A percentile compares a stretch with the other conserved stretches of the same genome.
phyloP scores from a whole-genome alignment of 179 eudicot genomes.

The Nepenthes alata region DNA sequence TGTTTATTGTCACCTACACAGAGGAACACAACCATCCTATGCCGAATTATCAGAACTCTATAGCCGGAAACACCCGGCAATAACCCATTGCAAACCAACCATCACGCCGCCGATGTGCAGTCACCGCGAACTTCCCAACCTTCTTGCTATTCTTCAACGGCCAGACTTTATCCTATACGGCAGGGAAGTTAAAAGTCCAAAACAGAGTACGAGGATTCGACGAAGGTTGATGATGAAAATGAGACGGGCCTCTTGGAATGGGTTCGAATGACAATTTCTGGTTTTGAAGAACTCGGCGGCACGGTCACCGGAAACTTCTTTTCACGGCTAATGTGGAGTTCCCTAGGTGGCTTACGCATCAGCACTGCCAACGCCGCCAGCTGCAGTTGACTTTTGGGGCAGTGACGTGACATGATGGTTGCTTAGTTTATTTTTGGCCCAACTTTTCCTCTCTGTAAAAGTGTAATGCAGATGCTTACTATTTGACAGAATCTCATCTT shows the following conservation, averaged over 20 bases:
- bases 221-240: conserved; percentile 3
- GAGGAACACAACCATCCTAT: conserved; percentile 53
- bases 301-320: conserved; percentile 13
- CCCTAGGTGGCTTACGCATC: conserved; percentile 13
- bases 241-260: conserved; percentile 25
- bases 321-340: conserved; percentile 11
- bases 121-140: conserved; percentile 9
- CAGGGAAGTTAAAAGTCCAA: conserved; percentile 1
- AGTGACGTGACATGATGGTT: background rate
- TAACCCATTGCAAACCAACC: conserved; percentile 13
- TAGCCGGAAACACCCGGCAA: conserved; percentile 46
- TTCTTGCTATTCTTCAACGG: conserved; percentile 17
- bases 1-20: conserved; percentile 50
- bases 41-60: conserved; percentile 46
- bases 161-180: conserved; percentile 14
- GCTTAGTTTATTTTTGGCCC: background rate
- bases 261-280: conserved; percentile 37
- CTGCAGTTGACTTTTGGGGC: conserved; percentile 18
- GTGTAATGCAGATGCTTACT: too few species aligned
- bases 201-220: conserved; percentile 20
- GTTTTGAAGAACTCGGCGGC: conserved; percentile 35
- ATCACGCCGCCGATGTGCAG: background rate
- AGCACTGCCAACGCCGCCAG: conserved; percentile 25
- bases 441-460: background rate
- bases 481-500: too few species aligned